Evolutionary conservation across 805 yeast genomes (phyloP).

Genomic region (Starmerella sirachaensis): DNA sequence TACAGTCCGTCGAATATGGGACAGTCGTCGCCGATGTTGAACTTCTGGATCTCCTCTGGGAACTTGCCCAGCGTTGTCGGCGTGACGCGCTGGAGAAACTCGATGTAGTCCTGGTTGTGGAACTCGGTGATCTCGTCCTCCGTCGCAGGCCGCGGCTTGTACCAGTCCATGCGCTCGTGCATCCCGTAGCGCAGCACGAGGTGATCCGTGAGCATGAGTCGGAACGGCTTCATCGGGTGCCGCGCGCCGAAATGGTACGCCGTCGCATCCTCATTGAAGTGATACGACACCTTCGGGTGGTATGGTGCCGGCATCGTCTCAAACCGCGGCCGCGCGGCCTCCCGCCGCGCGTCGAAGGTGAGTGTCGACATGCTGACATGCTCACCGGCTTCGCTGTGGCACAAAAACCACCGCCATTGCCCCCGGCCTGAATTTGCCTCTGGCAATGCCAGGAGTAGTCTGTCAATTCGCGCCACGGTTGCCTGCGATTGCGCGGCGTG

Average conservation of each 20-base stretch:
- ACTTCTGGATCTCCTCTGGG: slow-evolving; percentile 47
- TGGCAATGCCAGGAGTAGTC: no score
- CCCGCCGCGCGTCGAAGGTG: slow-evolving; percentile 34
- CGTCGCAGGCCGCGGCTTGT: slow-evolving; percentile 72
- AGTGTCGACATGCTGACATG: slow-evolving; percentile 21
- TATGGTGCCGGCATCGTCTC: slow-evolving; percentile 20
- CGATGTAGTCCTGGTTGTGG: slow-evolving; percentile 77
- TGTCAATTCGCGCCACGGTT: no score
- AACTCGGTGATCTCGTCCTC: slow-evolving; percentile 66
- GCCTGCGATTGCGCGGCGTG: no score
- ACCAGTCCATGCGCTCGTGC: slow-evolving; percentile 82
- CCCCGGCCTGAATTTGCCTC: no score
- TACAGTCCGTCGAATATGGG: slow-evolving; percentile 92
- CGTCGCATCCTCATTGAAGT: slow-evolving; percentile 69
- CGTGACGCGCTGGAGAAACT: slow-evolving; percentile 61
- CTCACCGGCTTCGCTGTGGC: no score
- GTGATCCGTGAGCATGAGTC: slow-evolving; percentile 89
- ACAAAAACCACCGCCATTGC: no score
- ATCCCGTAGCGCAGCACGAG: slow-evolving; percentile 72
- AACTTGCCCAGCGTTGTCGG: slow-evolving; percentile 59
- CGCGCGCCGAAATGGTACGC: slow-evolving; percentile 81
- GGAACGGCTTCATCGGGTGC: slow-evolving; percentile 98
- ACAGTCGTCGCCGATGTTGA: slow-evolving; percentile 88
- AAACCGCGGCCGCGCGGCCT: slow-evolving; percentile 36
- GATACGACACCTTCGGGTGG: slow-evolving; percentile 56